Conservation (phyloP, 768 basidiomycete genomes). For the Chalciporus chontae region DNA sequence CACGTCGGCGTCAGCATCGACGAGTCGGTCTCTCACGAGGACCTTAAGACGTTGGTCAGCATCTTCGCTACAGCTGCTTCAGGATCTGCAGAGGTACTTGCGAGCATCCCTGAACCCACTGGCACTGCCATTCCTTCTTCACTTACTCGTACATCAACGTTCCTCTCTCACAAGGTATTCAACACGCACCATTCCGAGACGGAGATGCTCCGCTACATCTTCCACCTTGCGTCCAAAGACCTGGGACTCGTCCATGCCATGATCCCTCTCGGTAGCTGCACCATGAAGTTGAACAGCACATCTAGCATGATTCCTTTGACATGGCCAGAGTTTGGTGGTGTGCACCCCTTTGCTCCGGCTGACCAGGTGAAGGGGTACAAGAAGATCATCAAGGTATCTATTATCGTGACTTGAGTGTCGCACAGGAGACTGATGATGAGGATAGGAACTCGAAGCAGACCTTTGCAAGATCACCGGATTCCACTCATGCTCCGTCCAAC, state of each 20-base stretch:
- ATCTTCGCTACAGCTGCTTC: conserved; percentile 73
- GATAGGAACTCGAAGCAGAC: conserved; percentile 87
- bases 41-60: conserved; percentile 75
- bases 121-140: conserved; percentile 45
- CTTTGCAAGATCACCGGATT: conserved; percentile 96
- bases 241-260: conserved; percentile 92
- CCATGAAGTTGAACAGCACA: conserved; percentile 98
- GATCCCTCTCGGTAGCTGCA: conserved; percentile 94
- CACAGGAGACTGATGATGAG: conserved; percentile 8
- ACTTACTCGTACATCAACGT: conserved; percentile 61
- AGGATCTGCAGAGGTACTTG: conserved; percentile 41
- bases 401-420: neutral
- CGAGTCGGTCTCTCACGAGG: conserved; percentile 77
- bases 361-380: conserved; percentile 90
- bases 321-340: conserved; percentile 84
- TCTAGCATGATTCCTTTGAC: conserved; percentile 97
- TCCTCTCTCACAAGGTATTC: conserved; percentile 86
- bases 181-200: conserved; percentile 98
- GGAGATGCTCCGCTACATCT: conserved; percentile 96
- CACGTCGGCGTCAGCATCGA: conserved; percentile 89
- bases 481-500: conserved; percentile 92
- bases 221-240: conserved; percentile 92
- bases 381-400: conserved; percentile 66
- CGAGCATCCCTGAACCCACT: conserved; percentile 44
- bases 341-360: conserved; percentile 91